Percentiles rank a stretch among this genome's conserved stretches.
Conservation (phyloP, 2,329 filamentous ascomycete genomes). For the Venturia asperata region DNA sequence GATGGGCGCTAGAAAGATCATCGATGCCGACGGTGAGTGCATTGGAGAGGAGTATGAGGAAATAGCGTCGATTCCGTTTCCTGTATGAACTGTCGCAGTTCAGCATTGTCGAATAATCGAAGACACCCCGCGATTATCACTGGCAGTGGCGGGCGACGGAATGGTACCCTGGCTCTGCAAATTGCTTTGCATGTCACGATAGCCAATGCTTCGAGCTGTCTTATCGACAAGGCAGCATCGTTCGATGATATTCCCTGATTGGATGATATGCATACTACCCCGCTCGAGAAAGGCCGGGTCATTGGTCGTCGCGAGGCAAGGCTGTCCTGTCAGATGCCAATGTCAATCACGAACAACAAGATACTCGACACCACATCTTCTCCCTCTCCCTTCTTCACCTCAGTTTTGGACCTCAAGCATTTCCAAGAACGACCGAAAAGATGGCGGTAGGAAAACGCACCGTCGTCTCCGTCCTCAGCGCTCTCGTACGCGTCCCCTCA, state of each 20-base stretch:
- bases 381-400: background rate
- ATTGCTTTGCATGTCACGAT: background rate
- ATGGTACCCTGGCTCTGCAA: background rate
- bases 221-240: background rate
- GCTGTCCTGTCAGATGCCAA: background rate
- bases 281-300: slow-evolving; percentile 9
- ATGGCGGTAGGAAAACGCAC: slow-evolving; percentile 36
- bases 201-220: background rate
- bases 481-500: slow-evolving; percentile 27
- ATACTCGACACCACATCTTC: background rate
- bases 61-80: slow-evolving; percentile 30
- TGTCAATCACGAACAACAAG: background rate
- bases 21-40: slow-evolving; percentile 42
- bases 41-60: slow-evolving; percentile 48
- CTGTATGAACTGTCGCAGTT: background rate
- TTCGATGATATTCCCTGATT: background rate
- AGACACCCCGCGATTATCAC: background rate
- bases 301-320: background rate
- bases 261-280: slow-evolving; percentile 2
- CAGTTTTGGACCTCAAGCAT: background rate
- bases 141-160: background rate
- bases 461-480: slow-evolving; percentile 33
- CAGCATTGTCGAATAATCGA: background rate
- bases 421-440: background rate
- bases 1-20: slow-evolving; percentile 73